Percentiles rank a stretch among this genome's conserved stretches.
phyloP scores from a whole-genome alignment of 345 rosid species.

The Corymbia maculata region DNA sequence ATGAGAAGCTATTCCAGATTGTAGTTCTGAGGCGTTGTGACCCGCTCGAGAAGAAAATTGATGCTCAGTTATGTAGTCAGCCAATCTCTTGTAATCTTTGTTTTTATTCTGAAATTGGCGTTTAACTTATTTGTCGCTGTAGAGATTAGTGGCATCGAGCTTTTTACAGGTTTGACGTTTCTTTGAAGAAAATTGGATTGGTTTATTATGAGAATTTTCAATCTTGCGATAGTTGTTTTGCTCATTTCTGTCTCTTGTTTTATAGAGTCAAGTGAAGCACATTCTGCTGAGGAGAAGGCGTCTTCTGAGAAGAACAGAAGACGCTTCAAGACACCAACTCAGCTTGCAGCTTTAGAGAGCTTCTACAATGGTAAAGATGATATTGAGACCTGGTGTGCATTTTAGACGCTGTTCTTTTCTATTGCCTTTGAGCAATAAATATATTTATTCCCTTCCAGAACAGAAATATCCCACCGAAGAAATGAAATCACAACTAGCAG shows the following conservation, averaged over 20 bases:
- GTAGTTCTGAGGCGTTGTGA: background rate
- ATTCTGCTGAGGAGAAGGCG: constrained; percentile 47
- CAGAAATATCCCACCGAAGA: constrained; percentile 79
- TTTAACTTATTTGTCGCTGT: background rate
- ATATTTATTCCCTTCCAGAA: constrained; percentile 26
- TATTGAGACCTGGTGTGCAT: constrained; percentile 1
- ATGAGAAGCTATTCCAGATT: background rate
- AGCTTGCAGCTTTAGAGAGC: constrained; percentile 65
- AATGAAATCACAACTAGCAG: constrained; percentile 64
- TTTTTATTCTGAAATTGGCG: background rate
- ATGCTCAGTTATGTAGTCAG: background rate
- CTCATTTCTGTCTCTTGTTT: background rate
- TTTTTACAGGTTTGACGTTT: background rate
- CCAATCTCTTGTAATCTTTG: background rate
- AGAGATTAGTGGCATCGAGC: background rate
- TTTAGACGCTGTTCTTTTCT: background rate
- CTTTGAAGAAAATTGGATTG: background rate
- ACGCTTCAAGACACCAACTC: constrained; percentile 63
- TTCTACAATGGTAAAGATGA: constrained; percentile 55
- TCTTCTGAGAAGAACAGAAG: constrained; percentile 54
- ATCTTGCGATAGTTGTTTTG: background rate
- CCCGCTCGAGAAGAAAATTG: background rate
- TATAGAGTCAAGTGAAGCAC: constrained; percentile 54
- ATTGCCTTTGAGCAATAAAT: background rate
- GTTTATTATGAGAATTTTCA: background rate